A percentile compares a stretch with the other conserved stretches of the same genome.
Evolutionary conservation across 2,329 filamentous ascomycete genomes (phyloP).

Genomic region (Fusarium clavum): DNA sequence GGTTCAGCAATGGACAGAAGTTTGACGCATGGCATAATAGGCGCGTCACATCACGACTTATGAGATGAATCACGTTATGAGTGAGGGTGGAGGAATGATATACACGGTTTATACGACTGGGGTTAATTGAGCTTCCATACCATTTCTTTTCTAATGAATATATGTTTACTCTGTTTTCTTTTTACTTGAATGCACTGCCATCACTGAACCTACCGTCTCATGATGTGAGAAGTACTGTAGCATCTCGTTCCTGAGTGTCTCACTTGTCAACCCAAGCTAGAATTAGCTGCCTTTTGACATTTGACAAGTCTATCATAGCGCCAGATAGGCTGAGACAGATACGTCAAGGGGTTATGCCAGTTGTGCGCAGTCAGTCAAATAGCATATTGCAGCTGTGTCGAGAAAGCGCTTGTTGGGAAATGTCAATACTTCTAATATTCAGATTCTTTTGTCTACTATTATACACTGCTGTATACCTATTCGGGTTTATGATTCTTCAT

Average conservation of each 20-base stretch:
- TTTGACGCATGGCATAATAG: background rate
- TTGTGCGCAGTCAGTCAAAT: no score
- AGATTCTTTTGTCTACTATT: background rate
- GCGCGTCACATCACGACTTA: slow-evolving; percentile 19
- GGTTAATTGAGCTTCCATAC: background rate
- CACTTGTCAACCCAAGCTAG: background rate
- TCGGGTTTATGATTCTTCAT: slow-evolving; percentile 6
- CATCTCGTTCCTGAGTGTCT: background rate
- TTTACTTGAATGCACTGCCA: background rate
- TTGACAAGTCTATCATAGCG: background rate
- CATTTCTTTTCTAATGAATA: background rate
- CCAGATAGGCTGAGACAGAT: background rate
- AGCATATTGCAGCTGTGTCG: no score
- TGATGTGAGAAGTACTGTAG: background rate
- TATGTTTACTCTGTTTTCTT: background rate
- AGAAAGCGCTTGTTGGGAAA: no score
- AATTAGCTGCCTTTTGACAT: background rate
- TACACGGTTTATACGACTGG: background rate
- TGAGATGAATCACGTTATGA: slow-evolving; percentile 16
- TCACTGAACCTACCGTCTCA: background rate
- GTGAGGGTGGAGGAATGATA: background rate
- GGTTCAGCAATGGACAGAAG: background rate
- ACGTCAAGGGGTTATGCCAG: background rate
- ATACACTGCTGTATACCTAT: background rate
- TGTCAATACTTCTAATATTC: background rate